Conservation (phyloP, 768 basidiomycete genomes). For the Rhizopogon vulgaris region DNA sequence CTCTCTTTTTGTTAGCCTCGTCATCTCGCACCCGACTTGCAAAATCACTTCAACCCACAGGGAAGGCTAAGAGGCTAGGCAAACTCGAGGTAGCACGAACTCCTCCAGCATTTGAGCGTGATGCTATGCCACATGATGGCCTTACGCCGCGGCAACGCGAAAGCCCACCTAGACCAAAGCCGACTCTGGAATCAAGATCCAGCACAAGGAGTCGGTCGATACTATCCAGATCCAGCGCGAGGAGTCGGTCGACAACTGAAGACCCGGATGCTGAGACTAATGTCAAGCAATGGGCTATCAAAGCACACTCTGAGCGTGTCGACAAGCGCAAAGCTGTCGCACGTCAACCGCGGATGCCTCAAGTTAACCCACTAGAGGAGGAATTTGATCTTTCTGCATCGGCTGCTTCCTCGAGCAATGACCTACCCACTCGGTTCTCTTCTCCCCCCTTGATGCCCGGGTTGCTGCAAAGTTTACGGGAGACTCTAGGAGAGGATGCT, state of each 20-base stretch:
- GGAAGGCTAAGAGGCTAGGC: conserved; percentile 20
- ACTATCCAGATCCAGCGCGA: neutral
- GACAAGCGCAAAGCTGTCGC: conserved; percentile 3
- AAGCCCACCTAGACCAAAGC: neutral
- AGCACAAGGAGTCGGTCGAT: neutral
- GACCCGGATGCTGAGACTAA: neutral
- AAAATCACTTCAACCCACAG: conserved; percentile 20
- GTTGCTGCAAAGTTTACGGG: conserved; percentile 50
- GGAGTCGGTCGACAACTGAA: neutral
- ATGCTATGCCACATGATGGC: conserved; percentile 13
- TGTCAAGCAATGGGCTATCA: conserved; percentile 6
- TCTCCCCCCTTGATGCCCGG: conserved; percentile 69
- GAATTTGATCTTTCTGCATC: conserved; percentile 32
- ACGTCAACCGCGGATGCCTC: neutral
- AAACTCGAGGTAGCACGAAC: conserved; percentile 19
- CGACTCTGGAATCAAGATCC: neutral
- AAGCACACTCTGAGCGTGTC: conserved; percentile 9
- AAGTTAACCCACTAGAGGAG: conserved; percentile 23
- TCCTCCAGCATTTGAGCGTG: conserved; percentile 13
- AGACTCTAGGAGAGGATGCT: conserved; percentile 50
- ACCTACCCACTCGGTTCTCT: conserved; percentile 41
- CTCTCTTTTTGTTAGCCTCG: neutral
- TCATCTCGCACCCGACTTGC: conserved; percentile 14
- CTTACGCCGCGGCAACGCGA: conserved; percentile 4
- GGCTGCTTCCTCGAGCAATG: conserved; percentile 10